Evolutionary conservation across 1,284 basidiomycete genomes (phyloP).

Genomic region (Cutaneotrichosporon sp.): DNA sequence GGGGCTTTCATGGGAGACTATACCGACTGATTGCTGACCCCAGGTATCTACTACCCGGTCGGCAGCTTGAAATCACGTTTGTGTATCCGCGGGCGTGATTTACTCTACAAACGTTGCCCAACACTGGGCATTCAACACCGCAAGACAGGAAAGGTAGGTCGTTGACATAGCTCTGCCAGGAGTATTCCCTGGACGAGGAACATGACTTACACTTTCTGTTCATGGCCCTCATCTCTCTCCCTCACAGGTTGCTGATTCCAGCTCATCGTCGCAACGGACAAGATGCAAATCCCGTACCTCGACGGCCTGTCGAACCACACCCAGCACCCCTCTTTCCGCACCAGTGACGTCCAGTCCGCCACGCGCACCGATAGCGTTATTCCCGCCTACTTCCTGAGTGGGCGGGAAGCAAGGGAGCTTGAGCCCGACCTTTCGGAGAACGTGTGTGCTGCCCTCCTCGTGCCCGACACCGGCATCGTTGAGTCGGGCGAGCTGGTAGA

Average conservation of each 20-base stretch:
- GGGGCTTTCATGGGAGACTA: too few relatives aligned
- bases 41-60: constrained; percentile 60
- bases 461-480: constrained; percentile 84
- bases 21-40: too few relatives aligned
- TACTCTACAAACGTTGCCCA: constrained; percentile 76
- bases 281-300: constrained; percentile 65
- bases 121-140: constrained; percentile 62
- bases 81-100: constrained; percentile 77
- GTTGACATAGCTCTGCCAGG: not conserved
- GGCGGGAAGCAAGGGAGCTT: constrained; percentile 64
- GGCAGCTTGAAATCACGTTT: constrained; percentile 79
- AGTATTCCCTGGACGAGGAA: too few relatives aligned
- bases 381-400: constrained; percentile 64
- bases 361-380: constrained; percentile 49
- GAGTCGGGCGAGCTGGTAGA: constrained; percentile 79
- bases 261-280: constrained; percentile 69
- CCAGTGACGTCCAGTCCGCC: constrained; percentile 2
- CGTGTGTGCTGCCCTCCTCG: constrained; percentile 71
- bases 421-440: constrained; percentile 74
- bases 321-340: constrained; percentile 39
- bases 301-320: constrained; percentile 64
- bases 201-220: too few relatives aligned
- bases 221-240: too few relatives aligned
- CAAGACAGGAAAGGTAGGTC: constrained; percentile 67
- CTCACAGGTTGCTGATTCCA: constrained; percentile 17